Evolutionary conservation across 768 basidiomycete species (phyloP).

Genomic region (Melanogaster broomeanus): DNA sequence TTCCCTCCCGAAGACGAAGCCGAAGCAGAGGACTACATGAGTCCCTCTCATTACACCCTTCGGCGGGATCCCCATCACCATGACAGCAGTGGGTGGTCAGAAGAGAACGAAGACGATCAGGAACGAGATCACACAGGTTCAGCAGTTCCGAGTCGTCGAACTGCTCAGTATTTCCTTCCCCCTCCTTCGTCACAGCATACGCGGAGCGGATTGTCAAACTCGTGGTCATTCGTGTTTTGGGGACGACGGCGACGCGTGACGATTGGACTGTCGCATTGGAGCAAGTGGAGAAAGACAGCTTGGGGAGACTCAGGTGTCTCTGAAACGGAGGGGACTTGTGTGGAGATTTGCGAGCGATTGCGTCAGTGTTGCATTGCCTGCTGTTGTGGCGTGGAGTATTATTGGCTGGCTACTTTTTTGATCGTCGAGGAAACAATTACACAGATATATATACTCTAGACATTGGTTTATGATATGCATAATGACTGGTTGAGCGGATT

Average conservation of each 20-base stretch:
- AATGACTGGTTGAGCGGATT: no score
- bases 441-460: no score
- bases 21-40: slow-evolving; percentile 47
- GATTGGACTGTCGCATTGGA: slow-evolving; percentile 42
- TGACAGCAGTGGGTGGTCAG: slow-evolving; percentile 35
- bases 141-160: background rate
- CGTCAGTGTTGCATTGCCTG: no score
- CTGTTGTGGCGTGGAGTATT: slow-evolving; percentile 27
- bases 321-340: no score
- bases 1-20: slow-evolving; percentile 45
- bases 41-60: slow-evolving; percentile 49
- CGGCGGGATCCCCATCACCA: slow-evolving; percentile 40
- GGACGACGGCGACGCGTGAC: slow-evolving; percentile 56
- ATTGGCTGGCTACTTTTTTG: slow-evolving; percentile 31
- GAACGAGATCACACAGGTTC: background rate
- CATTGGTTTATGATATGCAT: no score
- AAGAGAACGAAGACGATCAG: slow-evolving; percentile 11
- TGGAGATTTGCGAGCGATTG: no score
- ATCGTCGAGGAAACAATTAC: background rate
- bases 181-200: slow-evolving; percentile 31
- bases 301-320: slow-evolving; percentile 6
- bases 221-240: no score
- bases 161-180: slow-evolving; percentile 39
- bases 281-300: slow-evolving; percentile 13
- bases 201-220: slow-evolving; percentile 32